phyloP scores from a whole-genome alignment of 1,139 yeast genomes.

The Saccharomycopsis hybrid region DNA sequence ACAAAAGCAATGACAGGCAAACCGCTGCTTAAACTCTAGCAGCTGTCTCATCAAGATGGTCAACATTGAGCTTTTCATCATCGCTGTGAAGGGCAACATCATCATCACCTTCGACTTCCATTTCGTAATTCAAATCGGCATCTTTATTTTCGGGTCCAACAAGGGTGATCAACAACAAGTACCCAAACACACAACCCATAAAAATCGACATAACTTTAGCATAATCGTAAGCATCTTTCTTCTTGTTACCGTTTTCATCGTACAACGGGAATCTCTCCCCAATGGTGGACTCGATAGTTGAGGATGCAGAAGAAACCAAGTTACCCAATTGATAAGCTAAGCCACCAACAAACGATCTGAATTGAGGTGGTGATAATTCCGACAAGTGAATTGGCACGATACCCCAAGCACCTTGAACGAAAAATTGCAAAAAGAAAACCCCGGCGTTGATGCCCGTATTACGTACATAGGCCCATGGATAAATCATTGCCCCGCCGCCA shows the following conservation, averaged over 20 bases:
- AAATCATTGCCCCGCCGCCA: constrained; percentile 54
- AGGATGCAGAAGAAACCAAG: constrained; percentile 74
- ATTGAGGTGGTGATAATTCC: constrained; percentile 74
- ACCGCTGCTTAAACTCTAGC: too few relatives aligned
- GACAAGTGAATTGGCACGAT: constrained; percentile 72
- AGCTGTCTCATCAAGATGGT: too few relatives aligned
- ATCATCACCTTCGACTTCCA: too few relatives aligned
- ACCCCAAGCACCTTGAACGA: constrained; percentile 89
- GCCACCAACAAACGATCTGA: constrained; percentile 68
- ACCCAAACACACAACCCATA: constrained; percentile 71
- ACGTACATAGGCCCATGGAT: constrained; percentile 65
- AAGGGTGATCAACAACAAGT: constrained; percentile 48
- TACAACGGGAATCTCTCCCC: constrained; percentile 59
- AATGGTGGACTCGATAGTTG: constrained; percentile 73
- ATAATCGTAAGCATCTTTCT: constrained; percentile 37
- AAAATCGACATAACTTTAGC: constrained; percentile 76
- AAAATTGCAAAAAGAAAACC: constrained; percentile 71
- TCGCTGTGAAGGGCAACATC: constrained; percentile 16
- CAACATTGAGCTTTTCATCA: too few relatives aligned
- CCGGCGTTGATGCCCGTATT: constrained; percentile 64
- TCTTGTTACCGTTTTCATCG: constrained; percentile 28
- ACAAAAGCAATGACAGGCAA: too few relatives aligned
- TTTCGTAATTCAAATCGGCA: constrained; percentile 23
- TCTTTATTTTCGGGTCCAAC: constrained; percentile 70
- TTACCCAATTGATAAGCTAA: constrained; percentile 79